Evolutionary conservation across 768 basidiomycete species (phyloP).

Genomic region (Boletus subcaerulescens): DNA sequence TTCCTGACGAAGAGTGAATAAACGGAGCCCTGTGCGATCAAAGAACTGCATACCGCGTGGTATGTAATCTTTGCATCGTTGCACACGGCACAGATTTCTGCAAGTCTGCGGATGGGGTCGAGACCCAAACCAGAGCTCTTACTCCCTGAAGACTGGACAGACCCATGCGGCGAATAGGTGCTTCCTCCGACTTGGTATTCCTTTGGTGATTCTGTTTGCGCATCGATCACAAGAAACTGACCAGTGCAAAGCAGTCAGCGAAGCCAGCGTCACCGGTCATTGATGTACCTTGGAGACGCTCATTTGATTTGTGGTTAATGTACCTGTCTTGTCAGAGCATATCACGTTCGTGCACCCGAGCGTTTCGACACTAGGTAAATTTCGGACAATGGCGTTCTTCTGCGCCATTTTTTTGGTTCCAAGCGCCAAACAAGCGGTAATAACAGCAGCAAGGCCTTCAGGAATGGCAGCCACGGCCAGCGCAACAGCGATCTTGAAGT

Average conservation of each 20-base stretch:
- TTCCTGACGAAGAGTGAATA: slow-evolving; percentile 48
- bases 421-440: slow-evolving; percentile 93
- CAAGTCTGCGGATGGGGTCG: slow-evolving; percentile 76
- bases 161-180: slow-evolving; percentile 85
- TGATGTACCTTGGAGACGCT: slow-evolving; percentile 73
- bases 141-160: slow-evolving; percentile 63
- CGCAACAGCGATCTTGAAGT: slow-evolving; percentile 99
- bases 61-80: slow-evolving; percentile 93
- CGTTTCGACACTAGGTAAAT: slow-evolving; percentile 95
- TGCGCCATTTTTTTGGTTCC: slow-evolving; percentile 99
- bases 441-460: slow-evolving; percentile 96
- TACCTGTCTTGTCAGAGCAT: slow-evolving; percentile 98
- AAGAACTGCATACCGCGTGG: slow-evolving; percentile 51
- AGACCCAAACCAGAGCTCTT: slow-evolving; percentile 59
- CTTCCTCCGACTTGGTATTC: slow-evolving; percentile 88
- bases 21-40: not conserved
- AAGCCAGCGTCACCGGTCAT: not conserved
- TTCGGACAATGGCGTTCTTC: slow-evolving; percentile 96
- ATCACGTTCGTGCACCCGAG: slow-evolving; percentile 98
- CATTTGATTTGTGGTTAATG: slow-evolving; percentile 97
- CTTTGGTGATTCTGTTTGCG: slow-evolving; percentile 43
- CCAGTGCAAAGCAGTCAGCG: slow-evolving; percentile 3
- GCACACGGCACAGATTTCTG: slow-evolving; percentile 90
- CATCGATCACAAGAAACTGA: slow-evolving; percentile 76
- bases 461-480: slow-evolving; percentile 99